Evolutionary conservation across 1,284 basidiomycete genomes (phyloP), one percentile per base, ranked within the genome.

Genomic region (Melampsora abietis-canadensis): DNA sequence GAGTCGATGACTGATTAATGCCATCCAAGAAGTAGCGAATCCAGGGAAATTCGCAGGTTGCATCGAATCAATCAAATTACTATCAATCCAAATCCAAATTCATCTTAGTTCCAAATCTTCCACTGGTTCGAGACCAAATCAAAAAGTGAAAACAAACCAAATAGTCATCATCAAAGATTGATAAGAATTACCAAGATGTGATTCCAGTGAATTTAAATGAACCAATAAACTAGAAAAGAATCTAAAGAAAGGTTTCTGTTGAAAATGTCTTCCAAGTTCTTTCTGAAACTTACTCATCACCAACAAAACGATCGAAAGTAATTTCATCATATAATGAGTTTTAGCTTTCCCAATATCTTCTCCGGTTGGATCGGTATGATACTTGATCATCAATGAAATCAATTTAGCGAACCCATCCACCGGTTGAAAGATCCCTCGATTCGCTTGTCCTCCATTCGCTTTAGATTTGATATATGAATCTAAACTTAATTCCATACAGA

Each of bases 381-480:
- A 98, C 85, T 98, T 98, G 87, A 98, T 94, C 85, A 99, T 96
- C 82, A 97, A 92, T 62, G 94, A 92, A 77, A 98, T 92, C 78
- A 98, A 85, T 78, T 93, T 89, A 62, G 94, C 93, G 85, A 98
- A 90, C 10, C 96, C 93, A 83, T 99, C 96, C 78, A 98, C 86
- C 19, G 93, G 92, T 81, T 92, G 92, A 85, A 94, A 98, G 75
- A 84, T 81, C 72, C 82, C 83, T 21, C 91, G 88, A 66, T 88
- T 87, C 24, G 88, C 86, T 64, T 87, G 88, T 76, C 92, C 90
- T 65, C 91, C 91, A 31, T 87, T 85, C 37, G 90, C 87, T 76
- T 92, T 86, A 79, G 89, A 90, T 83, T 94, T 94, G 82, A 90
- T 87, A 84, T 97, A 98, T 82, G 89, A 90, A 82, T 89, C 91